Evolutionary conservation across 2,329 filamentous ascomycete species (phyloP), one percentile per base, ranked within the genome.

Genomic region (Dactylellina parvicollis): DNA sequence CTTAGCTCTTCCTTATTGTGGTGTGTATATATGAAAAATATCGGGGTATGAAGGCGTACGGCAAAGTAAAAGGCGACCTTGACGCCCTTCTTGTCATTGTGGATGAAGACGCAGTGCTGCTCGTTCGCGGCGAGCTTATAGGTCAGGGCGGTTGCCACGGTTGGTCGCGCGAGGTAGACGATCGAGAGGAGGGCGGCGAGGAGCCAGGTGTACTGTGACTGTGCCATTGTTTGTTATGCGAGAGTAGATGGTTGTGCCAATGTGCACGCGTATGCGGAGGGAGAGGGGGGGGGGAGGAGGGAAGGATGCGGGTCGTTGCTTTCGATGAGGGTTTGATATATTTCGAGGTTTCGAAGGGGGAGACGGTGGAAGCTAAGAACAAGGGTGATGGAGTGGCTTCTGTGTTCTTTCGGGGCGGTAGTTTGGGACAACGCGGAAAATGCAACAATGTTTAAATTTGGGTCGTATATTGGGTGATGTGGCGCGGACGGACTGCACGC

Each of bases 1-100:
- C n/a, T n/a, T n/a, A n/a, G n/a, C n/a, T n/a, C n/a, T n/a, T n/a
- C n/a, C n/a, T n/a, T n/a, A n/a, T n/a, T n/a, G n/a, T n/a, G n/a
- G n/a, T n/a, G n/a, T n/a, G n/a, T n/a, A n/a, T n/a, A n/a, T n/a
- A n/a, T 14, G 26, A 24, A 34, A 1, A 46, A 22, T 18, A 38
- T 16, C 3, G 50, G 50, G 36, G n/a, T 47, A 8, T 38, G 28
- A 8, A 69, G 59, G 83, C 90, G 77, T 84, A 99, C 95, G 73
- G 95, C 96, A 83, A 99, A 99, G 84, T 99, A 99, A 80, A 99
- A 99, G 54, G 95, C 93, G 77, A 99, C 85, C 87, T 99, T 99
- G 79, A 91, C 88, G 78, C 89, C 89, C 80, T 87, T 86, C 80
- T 90, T 87, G 76, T 92, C 88, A 62, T 94, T 89, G 77, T 88